A percentile compares a stretch with the other conserved stretches of the same genome.
Conservation (phyloP, 345 rosid genomes). For the Cardamine resedifolia region DNA sequence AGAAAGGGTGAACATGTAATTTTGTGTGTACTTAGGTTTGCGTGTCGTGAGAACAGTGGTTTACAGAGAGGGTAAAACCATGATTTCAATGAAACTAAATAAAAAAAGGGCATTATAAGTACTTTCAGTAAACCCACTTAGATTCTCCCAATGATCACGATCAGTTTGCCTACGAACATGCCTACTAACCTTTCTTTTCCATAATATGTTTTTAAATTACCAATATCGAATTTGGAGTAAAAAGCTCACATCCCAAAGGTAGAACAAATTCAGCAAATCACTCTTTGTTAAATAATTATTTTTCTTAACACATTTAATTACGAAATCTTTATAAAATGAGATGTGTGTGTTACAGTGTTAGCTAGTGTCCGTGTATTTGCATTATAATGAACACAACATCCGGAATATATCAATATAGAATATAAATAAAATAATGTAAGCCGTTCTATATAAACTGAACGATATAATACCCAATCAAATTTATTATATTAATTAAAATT, state of each 20-base stretch:
- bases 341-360: no score
- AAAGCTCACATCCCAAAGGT: neutral
- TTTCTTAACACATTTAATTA: no score
- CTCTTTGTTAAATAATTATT: no score
- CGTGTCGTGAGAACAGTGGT: constrained; percentile 15
- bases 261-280: no score
- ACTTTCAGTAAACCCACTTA: constrained; percentile 29
- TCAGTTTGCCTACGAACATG: constrained; percentile 20
- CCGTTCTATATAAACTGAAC: no score
- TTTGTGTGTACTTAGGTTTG: neutral
- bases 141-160: constrained; percentile 27
- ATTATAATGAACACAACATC: neutral
- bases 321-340: neutral
- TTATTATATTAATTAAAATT: no score
- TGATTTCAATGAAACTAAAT: neutral
- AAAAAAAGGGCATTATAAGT: neutral
- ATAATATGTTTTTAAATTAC: no score
- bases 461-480: no score
- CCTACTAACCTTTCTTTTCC: no score
- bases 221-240: no score
- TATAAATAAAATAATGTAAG: no score
- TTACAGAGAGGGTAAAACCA: neutral
- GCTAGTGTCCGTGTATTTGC: neutral
- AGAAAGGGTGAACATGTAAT: no score
- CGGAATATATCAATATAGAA: neutral